These are phyloP conservation scores for Nakaseomyces glabratus DNA, from an alignment of 1,139 yeast genomes.

Conservation along the genomic window DNA sequence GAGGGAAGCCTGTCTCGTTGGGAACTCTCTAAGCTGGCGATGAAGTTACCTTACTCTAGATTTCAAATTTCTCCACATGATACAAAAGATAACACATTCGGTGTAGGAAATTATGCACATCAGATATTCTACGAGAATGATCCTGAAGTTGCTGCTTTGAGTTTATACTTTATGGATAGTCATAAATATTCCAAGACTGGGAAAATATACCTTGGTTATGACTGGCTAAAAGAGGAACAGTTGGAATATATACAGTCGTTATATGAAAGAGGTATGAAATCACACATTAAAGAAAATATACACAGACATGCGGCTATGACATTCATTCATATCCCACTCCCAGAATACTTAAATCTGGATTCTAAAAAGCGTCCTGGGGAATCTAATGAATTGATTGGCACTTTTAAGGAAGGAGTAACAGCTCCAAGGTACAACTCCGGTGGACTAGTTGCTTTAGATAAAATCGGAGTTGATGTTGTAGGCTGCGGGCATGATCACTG, in stretches of 20 bases:
- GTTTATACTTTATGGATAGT: slow-evolving; percentile 72
- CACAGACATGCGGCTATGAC: slow-evolving; percentile 61
- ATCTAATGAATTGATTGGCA: slow-evolving; percentile 46
- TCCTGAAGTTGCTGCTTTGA: slow-evolving; percentile 28
- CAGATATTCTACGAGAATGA: slow-evolving; percentile 37
- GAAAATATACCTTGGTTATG: slow-evolving; percentile 68
- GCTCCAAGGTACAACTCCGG: slow-evolving; percentile 68
- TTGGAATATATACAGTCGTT: slow-evolving; percentile 47
- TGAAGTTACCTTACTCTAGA: slow-evolving; percentile 57
- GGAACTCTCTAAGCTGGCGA: slow-evolving; percentile 49
- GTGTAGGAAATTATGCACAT: slow-evolving; percentile 70
- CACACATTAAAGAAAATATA: slow-evolving; percentile 32
- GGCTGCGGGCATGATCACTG: slow-evolving; percentile 93
- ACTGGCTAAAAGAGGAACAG: slow-evolving; percentile 74
- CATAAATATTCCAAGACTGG: slow-evolving; percentile 63
- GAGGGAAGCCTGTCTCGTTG: slow-evolving; percentile 61
- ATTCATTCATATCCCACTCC: slow-evolving; percentile 86
- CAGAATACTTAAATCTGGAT: slow-evolving; percentile 54
- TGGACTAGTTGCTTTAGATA: slow-evolving; percentile 48
- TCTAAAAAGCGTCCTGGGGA: slow-evolving; percentile 22
- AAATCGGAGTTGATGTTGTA: slow-evolving; percentile 59
- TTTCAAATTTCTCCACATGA: slow-evolving; percentile 54
- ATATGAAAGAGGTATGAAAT: slow-evolving; percentile 25
- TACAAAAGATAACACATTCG: slow-evolving; percentile 39
- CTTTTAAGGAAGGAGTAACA: slow-evolving; percentile 59